Evolutionary conservation across 176 grass and related monocot species (phyloP).

Genomic region (Aechmea fasciata): DNA sequence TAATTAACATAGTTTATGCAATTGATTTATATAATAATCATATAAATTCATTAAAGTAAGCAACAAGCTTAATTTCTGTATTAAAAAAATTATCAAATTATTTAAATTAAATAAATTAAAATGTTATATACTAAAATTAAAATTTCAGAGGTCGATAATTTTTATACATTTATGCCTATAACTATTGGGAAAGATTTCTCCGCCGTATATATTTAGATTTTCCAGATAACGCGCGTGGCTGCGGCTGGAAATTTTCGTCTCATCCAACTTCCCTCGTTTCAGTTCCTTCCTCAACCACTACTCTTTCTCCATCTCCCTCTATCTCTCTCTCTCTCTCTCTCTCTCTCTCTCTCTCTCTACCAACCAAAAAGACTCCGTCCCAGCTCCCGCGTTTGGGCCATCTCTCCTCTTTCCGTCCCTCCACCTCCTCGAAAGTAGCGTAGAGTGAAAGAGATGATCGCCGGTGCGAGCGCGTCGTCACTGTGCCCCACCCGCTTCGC

Average conservation of each 20-base stretch:
- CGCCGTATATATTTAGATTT: neutral
- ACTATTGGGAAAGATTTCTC: neutral
- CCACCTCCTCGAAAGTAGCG: neutral
- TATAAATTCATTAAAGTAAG: too few species aligned
- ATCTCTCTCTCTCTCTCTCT: too few species aligned
- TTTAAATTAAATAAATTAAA: too few species aligned
- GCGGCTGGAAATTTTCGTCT: neutral
- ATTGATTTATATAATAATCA: too few species aligned
- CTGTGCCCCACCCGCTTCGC: slow-evolving; percentile 36
- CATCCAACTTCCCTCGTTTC: neutral
- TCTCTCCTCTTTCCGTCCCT: neutral
- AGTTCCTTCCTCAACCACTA: neutral
- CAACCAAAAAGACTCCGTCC: neutral
- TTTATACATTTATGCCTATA: too few species aligned
- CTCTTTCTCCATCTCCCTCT: too few species aligned
- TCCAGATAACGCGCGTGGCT: neutral
- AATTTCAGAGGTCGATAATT: too few species aligned
- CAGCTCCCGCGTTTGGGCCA: neutral
- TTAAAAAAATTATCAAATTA: too few species aligned
- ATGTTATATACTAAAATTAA: too few species aligned
- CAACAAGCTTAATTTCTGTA: too few species aligned
- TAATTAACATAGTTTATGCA: too few species aligned
- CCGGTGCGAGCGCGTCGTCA: slow-evolving; percentile 24
- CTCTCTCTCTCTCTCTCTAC: too few species aligned
- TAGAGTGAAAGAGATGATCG: slow-evolving; percentile 19